Evolutionary conservation across 2,329 filamentous ascomycete genomes (phyloP), one percentile per base, ranked within the genome.

Genomic region (Paramyrothecium sp.): DNA sequence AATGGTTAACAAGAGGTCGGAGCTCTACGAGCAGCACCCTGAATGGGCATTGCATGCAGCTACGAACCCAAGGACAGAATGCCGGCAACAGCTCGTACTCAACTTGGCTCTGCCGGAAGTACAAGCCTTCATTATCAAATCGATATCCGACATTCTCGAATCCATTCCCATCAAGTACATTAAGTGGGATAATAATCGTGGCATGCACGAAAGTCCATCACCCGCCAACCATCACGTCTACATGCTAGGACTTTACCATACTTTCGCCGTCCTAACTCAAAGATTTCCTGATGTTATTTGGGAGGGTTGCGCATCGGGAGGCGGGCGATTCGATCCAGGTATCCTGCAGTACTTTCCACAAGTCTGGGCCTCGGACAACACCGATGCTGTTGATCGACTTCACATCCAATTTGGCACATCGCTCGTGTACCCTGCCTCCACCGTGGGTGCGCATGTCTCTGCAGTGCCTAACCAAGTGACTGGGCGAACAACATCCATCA

Each of bases 151-250:
- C 3, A 75, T 89, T 7, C 77, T 89, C n/a, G 74, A 81, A 49
- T 80, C 74, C 1, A 78, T 80, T 0, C 73, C 81, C 23, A 81
- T 89, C 51, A 71, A 72, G 11, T 89, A 89, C 59, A 79, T 89
- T 58, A 89, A 89, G 62, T 89, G 86, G 86, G 86, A 89, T 61
- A 86, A 87, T 68, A 89, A 89, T 70, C 75, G 86, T 4, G 85
- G 80, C 1, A 85, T 88, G 49, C 84, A 88, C 64, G 85, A 89
- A 67, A 78, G 78, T 50, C 71, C 84, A 0, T 76, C 75, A 0
- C 83, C 85, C 0, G 75, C 78, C 1, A 79, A 77, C 7, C 73
- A 81, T 61, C 84, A 89, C 65, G 70, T 74, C 2, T 88, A 89
- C 68, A 87, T 88, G 63, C 73, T 88, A 0, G 86, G 86, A 3